These are phyloP conservation scores for Barnettozyma californica DNA, from an alignment of 805 yeast genomes.

Conservation along the genomic window DNA sequence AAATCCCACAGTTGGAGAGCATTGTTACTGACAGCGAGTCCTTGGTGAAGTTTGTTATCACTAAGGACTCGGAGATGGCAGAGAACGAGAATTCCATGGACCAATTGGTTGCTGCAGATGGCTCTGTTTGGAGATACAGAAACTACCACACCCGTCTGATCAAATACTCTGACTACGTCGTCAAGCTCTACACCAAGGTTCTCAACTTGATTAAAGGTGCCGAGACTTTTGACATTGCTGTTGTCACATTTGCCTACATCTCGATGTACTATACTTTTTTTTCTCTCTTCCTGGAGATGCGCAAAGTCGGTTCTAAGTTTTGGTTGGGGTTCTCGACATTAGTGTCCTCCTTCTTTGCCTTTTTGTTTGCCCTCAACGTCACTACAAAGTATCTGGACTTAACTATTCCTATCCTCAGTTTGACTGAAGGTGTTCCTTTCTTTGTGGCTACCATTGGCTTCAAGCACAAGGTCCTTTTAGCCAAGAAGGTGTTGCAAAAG, in stretches of 20 bases:
- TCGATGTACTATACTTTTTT: conserved; percentile 85
- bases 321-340: conserved; percentile 83
- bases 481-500: conserved; percentile 48
- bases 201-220: conserved; percentile 56
- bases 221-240: conserved; percentile 77
- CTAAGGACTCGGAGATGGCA: conserved; percentile 21
- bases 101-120: conserved; percentile 29
- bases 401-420: conserved; percentile 63
- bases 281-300: conserved; percentile 72
- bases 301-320: conserved; percentile 70
- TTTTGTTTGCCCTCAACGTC: conserved; percentile 69
- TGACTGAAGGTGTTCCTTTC: conserved; percentile 91
- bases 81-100: conserved; percentile 9
- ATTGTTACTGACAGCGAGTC: conserved; percentile 37
- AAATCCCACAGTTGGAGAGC: conserved; percentile 37
- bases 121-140: conserved; percentile 57
- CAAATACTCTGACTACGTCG: conserved; percentile 49
- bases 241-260: conserved; percentile 73
- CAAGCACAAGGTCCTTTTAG: conserved; percentile 73
- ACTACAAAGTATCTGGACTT: conserved; percentile 51
- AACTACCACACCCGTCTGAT: conserved; percentile 47
- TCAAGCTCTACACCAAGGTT: conserved; percentile 35
- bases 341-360: conserved; percentile 75
- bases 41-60: conserved; percentile 37
- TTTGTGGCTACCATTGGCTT: conserved; percentile 90